These are phyloP conservation scores for Aureobasidium lini DNA, from an alignment of 2,329 filamentous ascomycete species.

Conservation along the genomic window DNA sequence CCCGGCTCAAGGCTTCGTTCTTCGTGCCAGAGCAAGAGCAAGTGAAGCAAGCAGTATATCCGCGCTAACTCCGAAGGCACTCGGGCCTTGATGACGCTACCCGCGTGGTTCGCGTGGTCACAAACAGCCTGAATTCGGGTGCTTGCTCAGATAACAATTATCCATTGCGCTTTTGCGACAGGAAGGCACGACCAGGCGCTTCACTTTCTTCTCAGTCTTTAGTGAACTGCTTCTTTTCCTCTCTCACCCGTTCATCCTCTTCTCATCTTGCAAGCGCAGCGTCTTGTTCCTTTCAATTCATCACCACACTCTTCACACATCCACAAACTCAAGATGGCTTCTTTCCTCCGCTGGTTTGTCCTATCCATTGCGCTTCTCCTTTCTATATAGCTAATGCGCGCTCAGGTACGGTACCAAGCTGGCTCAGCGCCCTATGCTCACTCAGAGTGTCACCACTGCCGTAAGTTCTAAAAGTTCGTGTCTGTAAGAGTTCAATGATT, in stretches of 20 bases:
- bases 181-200: constrained; percentile 6
- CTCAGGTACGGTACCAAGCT: constrained; percentile 78
- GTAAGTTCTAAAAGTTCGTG: constrained; percentile 31
- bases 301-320: neutral
- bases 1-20: too few species aligned
- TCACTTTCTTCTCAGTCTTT: neutral
- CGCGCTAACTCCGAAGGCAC: too few species aligned
- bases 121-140: neutral
- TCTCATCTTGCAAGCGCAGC: neutral
- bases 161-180: constrained; percentile 10
- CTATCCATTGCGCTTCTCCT: neutral
- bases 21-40: too few species aligned
- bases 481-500: constrained; percentile 12
- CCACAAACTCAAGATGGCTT: neutral
- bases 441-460: constrained; percentile 82
- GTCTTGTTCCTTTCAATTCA: neutral
- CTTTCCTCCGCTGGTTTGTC: constrained; percentile 10
- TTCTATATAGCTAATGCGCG: neutral
- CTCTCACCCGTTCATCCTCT: neutral
- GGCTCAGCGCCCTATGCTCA: constrained; percentile 74
- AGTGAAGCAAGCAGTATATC: too few species aligned
- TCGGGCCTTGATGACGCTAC: too few species aligned
- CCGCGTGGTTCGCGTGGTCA: neutral
- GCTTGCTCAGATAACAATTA: constrained; percentile 7
- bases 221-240: neutral